phyloP scores from a whole-genome alignment of 345 rosid species.

The Gossypium arboreum region DNA sequence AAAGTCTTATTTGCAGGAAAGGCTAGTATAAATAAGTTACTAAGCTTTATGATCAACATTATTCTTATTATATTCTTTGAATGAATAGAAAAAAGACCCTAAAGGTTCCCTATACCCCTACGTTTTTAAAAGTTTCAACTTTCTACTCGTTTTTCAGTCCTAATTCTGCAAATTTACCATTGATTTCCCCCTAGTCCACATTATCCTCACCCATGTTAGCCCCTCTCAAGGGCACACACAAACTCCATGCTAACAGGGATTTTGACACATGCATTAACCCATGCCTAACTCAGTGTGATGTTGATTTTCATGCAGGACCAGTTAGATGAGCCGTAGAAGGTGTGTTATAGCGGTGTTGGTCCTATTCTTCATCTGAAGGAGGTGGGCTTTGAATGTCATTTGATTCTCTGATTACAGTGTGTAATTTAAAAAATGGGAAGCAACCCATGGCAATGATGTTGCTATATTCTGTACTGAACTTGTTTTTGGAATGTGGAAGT shows the following conservation, averaged over 20 bases:
- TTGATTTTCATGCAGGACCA: slow-evolving; percentile 52
- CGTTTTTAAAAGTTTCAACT: background rate
- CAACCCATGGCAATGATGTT: slow-evolving; percentile 23
- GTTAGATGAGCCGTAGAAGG: slow-evolving; percentile 63
- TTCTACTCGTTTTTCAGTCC: background rate
- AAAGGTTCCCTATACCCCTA: background rate
- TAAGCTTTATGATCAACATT: no score
- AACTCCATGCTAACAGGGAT: background rate
- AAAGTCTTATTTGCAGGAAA: no score
- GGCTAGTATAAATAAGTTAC: no score
- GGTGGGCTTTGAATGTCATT: slow-evolving; percentile 74
- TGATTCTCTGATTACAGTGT: slow-evolving; percentile 28
- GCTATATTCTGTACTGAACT: slow-evolving; percentile 10
- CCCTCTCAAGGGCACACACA: background rate
- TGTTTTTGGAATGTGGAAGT: slow-evolving; percentile 19
- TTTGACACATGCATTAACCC: background rate
- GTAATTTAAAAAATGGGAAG: slow-evolving; percentile 19
- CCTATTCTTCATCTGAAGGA: slow-evolving; percentile 47
- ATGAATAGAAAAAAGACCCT: background rate
- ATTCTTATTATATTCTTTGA: no score
- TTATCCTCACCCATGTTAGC: background rate
- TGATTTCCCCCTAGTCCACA: background rate
- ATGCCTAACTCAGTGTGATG: background rate
- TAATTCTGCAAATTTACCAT: background rate
- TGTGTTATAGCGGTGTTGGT: slow-evolving; percentile 16